These are phyloP conservation scores for Neurospora sp. DNA, from an alignment of 495 filamentous ascomycete species.

Conservation along the genomic window DNA sequence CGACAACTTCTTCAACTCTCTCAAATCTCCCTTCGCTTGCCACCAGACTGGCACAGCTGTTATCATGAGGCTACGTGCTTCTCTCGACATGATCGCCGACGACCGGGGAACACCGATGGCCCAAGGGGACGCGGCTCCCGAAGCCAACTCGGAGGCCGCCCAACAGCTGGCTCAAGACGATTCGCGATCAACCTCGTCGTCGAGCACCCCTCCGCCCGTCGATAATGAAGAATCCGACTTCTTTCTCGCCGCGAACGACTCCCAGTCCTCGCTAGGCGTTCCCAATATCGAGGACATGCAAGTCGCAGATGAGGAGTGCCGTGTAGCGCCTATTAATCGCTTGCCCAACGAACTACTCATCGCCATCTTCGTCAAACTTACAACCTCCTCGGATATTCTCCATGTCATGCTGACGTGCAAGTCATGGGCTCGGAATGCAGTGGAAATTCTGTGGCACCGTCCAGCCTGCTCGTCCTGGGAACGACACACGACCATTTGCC, in stretches of 20 bases:
- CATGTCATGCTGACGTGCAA: slow-evolving; percentile 88
- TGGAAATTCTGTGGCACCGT: slow-evolving; percentile 90
- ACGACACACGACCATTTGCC: slow-evolving; percentile 66
- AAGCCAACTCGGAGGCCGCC: slow-evolving; percentile 2
- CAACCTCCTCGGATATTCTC: slow-evolving; percentile 60
- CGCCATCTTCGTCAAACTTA: slow-evolving; percentile 78
- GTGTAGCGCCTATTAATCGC: slow-evolving; percentile 60
- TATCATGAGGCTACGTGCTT: slow-evolving; percentile 24
- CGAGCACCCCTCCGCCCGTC: slow-evolving; percentile 72
- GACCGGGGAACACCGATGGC: slow-evolving; percentile 9
- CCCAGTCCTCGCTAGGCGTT: slow-evolving; percentile 77
- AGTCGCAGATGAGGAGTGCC: slow-evolving; percentile 47
- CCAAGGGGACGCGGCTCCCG: slow-evolving; percentile 3
- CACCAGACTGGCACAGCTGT: background rate
- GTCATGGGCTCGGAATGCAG: slow-evolving; percentile 84
- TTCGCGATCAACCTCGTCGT: slow-evolving; percentile 55
- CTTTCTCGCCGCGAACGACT: slow-evolving; percentile 79
- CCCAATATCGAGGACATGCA: slow-evolving; percentile 65
- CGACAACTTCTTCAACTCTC: background rate
- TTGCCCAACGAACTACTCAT: slow-evolving; percentile 94
- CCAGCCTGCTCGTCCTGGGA: slow-evolving; percentile 81
- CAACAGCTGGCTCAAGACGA: slow-evolving; percentile 13
- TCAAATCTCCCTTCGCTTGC: background rate
- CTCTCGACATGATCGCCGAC: slow-evolving; percentile 37
- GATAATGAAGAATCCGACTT: slow-evolving; percentile 85